These are phyloP conservation scores for Penstemon barbatus DNA, from an alignment of 257 asterid genomes.

Conservation along the genomic window DNA sequence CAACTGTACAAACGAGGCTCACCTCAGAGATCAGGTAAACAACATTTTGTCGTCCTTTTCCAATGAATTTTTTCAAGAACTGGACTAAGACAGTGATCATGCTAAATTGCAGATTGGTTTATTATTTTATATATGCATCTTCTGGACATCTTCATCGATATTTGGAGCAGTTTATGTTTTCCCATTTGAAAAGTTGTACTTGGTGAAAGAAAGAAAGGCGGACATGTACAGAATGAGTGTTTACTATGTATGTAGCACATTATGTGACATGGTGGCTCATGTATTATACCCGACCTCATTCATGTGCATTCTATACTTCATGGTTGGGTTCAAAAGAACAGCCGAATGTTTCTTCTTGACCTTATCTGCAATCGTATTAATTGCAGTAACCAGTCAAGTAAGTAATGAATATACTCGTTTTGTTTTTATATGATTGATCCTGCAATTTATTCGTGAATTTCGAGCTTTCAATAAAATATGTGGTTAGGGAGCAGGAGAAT, in stretches of 20 bases:
- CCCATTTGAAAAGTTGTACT: conserved; percentile 82
- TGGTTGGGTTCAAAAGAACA: conserved; percentile 88
- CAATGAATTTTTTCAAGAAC: neutral
- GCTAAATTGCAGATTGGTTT: conserved; percentile 66
- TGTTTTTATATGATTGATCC: neutral
- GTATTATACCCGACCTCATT: conserved; percentile 66
- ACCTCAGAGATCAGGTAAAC: conserved; percentile 84
- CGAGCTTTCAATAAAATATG: neutral
- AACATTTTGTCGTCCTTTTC: neutral
- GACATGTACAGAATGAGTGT: conserved; percentile 94
- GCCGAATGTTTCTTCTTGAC: conserved; percentile 71
- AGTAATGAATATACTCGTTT: neutral
- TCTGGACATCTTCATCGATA: conserved; percentile 92
- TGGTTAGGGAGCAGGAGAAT: conserved; percentile 91
- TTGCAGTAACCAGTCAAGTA: conserved; percentile 90
- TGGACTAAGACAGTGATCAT: neutral
- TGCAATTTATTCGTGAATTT: neutral
- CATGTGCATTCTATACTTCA: conserved; percentile 88
- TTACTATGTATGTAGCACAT: conserved; percentile 83
- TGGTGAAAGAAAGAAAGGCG: conserved; percentile 86
- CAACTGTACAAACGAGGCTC: conserved; percentile 65
- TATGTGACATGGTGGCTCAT: conserved; percentile 89
- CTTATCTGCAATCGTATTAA: conserved; percentile 54
- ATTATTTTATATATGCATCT: conserved; percentile 85
- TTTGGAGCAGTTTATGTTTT: conserved; percentile 92